Percentiles rank a stretch among this genome's conserved stretches.
Evolutionary conservation across 495 filamentous ascomycete genomes (phyloP).

Genomic region (Delitschia confertaspora): DNA sequence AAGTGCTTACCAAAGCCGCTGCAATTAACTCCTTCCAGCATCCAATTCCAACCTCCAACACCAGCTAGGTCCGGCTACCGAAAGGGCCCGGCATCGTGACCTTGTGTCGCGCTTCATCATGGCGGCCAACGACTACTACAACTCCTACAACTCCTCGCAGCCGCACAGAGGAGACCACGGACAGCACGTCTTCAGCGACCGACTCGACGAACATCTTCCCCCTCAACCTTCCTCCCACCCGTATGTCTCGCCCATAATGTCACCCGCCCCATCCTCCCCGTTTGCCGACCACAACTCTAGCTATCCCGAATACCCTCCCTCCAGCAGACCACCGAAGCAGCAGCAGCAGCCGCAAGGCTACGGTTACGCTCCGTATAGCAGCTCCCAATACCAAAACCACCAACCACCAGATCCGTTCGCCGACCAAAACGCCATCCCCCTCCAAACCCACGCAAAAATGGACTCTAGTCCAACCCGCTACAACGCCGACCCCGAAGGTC

Average conservation of each 20-base stretch:
- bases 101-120: conserved; percentile 51
- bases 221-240: conserved; percentile 38
- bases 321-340: conserved; percentile 36
- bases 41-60: too few relatives aligned
- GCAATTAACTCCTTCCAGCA: too few relatives aligned
- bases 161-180: conserved; percentile 36
- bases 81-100: too few relatives aligned
- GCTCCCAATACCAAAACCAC: conserved; percentile 37
- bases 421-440: conserved; percentile 60
- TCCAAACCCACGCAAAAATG: conserved; percentile 35
- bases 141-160: conserved; percentile 39
- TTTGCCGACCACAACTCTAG: conserved; percentile 53
- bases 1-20: too few relatives aligned
- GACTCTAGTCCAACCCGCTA: conserved; percentile 26
- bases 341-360: conserved; percentile 3
- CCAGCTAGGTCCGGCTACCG: too few relatives aligned
- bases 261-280: conserved; percentile 22
- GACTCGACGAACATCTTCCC: too few relatives aligned
- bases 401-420: conserved; percentile 41
- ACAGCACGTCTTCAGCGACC: too few relatives aligned
- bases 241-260: conserved; percentile 20
- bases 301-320: conserved; percentile 46
- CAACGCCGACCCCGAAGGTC: conserved; percentile 29
- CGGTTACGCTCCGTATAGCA: conserved; percentile 42
- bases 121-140: conserved; percentile 80